These are phyloP conservation scores for Porphyrellus sp. DNA, from an alignment of 1,284 basidiomycete species.

Conservation along the genomic window DNA sequence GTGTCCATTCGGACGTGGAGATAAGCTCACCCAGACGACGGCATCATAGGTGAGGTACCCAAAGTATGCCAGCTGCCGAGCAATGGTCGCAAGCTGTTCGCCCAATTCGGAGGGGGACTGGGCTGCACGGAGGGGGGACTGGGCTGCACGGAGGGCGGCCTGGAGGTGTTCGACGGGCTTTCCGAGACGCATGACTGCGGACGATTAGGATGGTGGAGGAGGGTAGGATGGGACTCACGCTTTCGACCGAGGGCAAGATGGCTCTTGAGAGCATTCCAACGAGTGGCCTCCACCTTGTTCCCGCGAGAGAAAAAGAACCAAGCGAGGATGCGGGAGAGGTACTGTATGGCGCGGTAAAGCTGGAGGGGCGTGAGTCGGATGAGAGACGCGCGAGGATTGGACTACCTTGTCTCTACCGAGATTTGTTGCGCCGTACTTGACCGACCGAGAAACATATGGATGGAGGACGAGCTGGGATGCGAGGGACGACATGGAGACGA, in stretches of 20 bases:
- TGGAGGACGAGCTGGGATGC: conserved; percentile 83
- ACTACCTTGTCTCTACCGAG: conserved; percentile 85
- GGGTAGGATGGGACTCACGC: conserved; percentile 46
- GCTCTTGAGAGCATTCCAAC: conserved; percentile 78
- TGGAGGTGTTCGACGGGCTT: conserved; percentile 96
- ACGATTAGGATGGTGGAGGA: background rate
- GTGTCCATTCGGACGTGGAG: background rate
- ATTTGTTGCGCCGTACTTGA: conserved; percentile 80
- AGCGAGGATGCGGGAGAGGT: conserved; percentile 86
- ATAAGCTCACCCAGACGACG: conserved; percentile 73
- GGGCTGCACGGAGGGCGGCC: conserved; percentile 83
- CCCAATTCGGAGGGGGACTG: conserved; percentile 54
- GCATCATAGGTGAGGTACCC: conserved; percentile 85
- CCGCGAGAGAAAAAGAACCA: conserved; percentile 74
- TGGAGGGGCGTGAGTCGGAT: conserved; percentile 32
- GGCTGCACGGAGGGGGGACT: conserved; percentile 83
- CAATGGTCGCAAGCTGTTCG: conserved; percentile 82
- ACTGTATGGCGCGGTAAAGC: conserved; percentile 91
- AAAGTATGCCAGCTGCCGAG: conserved; percentile 86
- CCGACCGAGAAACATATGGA: conserved; percentile 69
- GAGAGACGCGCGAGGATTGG: background rate
- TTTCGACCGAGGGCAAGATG: conserved; percentile 80
- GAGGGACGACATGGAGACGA: conserved; percentile 50
- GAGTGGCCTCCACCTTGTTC: conserved; percentile 59
- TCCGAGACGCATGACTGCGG: conserved; percentile 84